Base-by-base conservation (phyloP, 768 basidiomycete genomes). In the Mycena polygramma region DNA sequence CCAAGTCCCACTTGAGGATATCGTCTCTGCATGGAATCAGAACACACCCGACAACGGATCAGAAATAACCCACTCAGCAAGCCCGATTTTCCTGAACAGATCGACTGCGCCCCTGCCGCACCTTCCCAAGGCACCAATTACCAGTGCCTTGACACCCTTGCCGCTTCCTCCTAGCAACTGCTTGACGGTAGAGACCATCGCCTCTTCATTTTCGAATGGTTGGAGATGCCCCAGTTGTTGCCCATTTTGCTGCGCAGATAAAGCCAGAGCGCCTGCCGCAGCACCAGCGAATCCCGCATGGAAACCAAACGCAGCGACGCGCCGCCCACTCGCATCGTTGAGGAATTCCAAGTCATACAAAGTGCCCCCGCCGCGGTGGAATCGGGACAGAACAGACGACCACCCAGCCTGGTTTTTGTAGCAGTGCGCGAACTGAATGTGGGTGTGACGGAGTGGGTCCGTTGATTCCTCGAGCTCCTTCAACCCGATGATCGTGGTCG, bases 261-360 rank as follows among this genome's bases (percentile, higher is more conserved):
- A 79, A 4, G 94, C 95, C 35, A 99, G 87, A 10, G 94, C 94
- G 24, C 94, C 92, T 0, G 94, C 96, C 7, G 96, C 97, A 13
- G 96, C 95, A 19, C 98, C 98, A n/a, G 97, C 96, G 76, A 98
- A 99, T 7, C 98, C 98, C 15, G 98, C 98, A 79, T 99, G 94
- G 84, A 92, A 99, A 9, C 98, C 98, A 77, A 99, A 99, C 0
- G 98, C 98, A 19, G 98, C 97, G 43, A 99, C 96, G 53, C 98
- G 93, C 36, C 97, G 88, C 17, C 97, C 95, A 46, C 75, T 84
- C 2, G 85, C 89, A 77, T 99, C 95, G 72, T 90, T 92, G 71
- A 99, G 86, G 83, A 99, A 99, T 82, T 99, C 98, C 63, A 99
- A 86, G 79, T 99, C 98, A 82, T 98, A 98, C 26, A 99, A 84